Conservation (phyloP, 805 yeast genomes). For the Nakazawaea siamensis region DNA sequence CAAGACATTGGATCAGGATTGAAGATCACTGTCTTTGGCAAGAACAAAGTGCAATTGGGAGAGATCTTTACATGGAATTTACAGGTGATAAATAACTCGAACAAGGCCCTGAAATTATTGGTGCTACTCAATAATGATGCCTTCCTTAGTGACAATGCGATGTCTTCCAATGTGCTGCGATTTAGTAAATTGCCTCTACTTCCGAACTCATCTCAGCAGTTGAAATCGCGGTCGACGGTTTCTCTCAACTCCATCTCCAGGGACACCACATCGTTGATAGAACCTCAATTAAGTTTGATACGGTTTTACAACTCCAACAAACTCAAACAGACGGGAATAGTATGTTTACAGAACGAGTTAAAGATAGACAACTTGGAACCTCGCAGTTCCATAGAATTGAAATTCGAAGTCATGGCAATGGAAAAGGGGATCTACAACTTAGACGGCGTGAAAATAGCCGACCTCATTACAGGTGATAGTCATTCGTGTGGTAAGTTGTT, state of each 20-base stretch:
- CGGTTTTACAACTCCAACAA: slow-evolving; percentile 29
- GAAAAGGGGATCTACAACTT: slow-evolving; percentile 57
- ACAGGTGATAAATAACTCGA: slow-evolving; percentile 55
- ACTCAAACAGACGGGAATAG: slow-evolving; percentile 43
- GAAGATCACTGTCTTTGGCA: slow-evolving; percentile 53
- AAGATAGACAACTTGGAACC: slow-evolving; percentile 55
- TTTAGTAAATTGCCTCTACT: neutral
- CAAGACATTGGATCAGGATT: slow-evolving; percentile 23
- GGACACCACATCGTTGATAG: slow-evolving; percentile 19
- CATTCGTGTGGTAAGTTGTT: slow-evolving; percentile 63
- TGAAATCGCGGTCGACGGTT: slow-evolving; percentile 5
- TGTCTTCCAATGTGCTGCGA: neutral
- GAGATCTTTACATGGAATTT: slow-evolving; percentile 54
- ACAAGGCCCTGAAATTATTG: slow-evolving; percentile 42
- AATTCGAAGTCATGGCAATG: slow-evolving; percentile 50
- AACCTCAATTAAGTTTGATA: slow-evolving; percentile 21
- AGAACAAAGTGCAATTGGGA: slow-evolving; percentile 52
- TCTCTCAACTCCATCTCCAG: slow-evolving; percentile 17
- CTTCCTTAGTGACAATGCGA: slow-evolving; percentile 18
- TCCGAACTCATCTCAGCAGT: slow-evolving; percentile 3
- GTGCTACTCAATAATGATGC: slow-evolving; percentile 31
- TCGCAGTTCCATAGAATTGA: slow-evolving; percentile 56
- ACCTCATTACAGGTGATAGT: slow-evolving; percentile 54
- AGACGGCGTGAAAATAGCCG: slow-evolving; percentile 59
- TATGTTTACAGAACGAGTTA: slow-evolving; percentile 59